These are phyloP conservation scores for Saccharomyces eubayanus DNA, from an alignment of 805 yeast species.

Conservation along the genomic window DNA sequence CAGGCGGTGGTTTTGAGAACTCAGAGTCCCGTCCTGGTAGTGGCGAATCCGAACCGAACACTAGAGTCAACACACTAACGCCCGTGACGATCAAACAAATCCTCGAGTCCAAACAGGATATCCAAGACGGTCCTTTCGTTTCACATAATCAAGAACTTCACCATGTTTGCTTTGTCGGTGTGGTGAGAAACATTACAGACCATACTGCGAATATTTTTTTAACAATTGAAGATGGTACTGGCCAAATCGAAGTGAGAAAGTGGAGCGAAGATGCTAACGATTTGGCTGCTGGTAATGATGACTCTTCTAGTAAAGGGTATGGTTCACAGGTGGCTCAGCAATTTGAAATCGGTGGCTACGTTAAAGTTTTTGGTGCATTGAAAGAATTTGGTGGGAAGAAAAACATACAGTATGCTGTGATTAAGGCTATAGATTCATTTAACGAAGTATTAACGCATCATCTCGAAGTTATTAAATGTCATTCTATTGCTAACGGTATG, in stretches of 20 bases:
- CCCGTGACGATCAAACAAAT: constrained; percentile 75
- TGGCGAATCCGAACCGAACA: constrained; percentile 11
- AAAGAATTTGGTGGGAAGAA: constrained; percentile 57
- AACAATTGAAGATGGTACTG: constrained; percentile 75
- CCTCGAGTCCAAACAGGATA: constrained; percentile 47
- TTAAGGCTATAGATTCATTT: constrained; percentile 50
- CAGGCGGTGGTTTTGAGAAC: constrained; percentile 29
- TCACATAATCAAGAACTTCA: constrained; percentile 53
- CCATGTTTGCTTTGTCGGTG: constrained; percentile 60
- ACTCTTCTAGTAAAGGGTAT: constrained; percentile 10
- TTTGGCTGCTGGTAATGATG: constrained; percentile 27
- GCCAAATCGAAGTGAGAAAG: constrained; percentile 51
- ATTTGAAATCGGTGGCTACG: constrained; percentile 45
- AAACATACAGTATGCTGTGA: constrained; percentile 54
- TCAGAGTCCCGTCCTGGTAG: constrained; percentile 21
- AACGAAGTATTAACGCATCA: constrained; percentile 64
- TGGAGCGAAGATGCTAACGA: constrained; percentile 46
- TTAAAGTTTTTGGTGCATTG: constrained; percentile 48
- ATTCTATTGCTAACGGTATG: constrained; percentile 49
- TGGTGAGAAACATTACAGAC: constrained; percentile 56
- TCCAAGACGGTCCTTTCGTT: constrained; percentile 61
- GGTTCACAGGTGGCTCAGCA: constrained; percentile 31
- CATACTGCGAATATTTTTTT: constrained; percentile 47
- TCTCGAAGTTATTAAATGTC: constrained; percentile 52
- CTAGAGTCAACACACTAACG: constrained; percentile 32